Conservation (phyloP, 768 basidiomycete genomes). For the Xerocomellus amylosporus region DNA sequence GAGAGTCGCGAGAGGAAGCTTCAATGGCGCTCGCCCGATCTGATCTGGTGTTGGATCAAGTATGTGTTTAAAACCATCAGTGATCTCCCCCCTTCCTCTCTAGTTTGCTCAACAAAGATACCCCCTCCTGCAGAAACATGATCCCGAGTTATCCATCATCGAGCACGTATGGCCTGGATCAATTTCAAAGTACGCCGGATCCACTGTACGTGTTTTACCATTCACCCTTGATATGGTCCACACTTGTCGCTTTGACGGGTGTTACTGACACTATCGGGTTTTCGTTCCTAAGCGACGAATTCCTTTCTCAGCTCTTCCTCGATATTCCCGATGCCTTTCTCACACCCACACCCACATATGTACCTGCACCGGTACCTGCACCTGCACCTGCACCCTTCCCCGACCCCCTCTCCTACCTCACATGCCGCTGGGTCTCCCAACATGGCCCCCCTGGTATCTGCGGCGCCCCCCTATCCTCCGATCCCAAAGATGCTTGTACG, state of each 20-base stretch:
- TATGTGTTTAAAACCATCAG: constrained; percentile 2
- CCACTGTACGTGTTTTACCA: constrained; percentile 9
- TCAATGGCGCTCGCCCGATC: background rate
- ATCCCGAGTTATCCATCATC: background rate
- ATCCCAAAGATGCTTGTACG: constrained; percentile 5
- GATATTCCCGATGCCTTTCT: background rate
- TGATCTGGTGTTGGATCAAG: background rate
- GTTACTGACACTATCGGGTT: background rate
- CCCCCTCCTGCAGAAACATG: background rate
- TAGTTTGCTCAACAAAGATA: background rate
- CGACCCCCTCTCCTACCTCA: background rate
- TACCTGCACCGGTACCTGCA: background rate
- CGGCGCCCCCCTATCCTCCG: constrained; percentile 1
- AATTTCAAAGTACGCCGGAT: background rate
- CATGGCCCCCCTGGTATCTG: background rate
- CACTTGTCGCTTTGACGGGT: background rate
- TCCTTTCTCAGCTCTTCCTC: constrained; percentile 11
- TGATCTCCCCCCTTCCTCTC: background rate
- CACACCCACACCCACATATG: background rate
- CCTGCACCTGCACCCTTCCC: background rate
- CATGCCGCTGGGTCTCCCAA: constrained; percentile 13
- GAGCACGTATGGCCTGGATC: background rate
- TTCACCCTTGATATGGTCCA: background rate
- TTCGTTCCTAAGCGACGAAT: constrained; percentile 11
- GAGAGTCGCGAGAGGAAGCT: background rate